These are phyloP conservation scores for Pythium coloratum DNA, from an alignment of 352 stramenopile genomes.

Conservation along the genomic window DNA sequence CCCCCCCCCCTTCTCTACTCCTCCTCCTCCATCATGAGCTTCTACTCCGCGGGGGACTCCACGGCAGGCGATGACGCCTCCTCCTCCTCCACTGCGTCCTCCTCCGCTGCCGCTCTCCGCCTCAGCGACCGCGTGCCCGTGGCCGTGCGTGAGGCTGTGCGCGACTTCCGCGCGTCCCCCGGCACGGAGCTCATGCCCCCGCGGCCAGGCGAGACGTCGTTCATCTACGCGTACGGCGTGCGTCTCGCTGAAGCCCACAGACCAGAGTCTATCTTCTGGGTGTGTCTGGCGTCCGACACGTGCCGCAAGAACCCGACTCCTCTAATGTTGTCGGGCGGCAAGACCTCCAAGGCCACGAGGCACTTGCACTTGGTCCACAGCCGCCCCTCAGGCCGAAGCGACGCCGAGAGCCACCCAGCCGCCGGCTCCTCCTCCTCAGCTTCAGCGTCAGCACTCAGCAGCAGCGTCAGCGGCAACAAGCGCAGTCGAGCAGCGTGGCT, in stretches of 20 bases:
- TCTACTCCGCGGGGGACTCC: background rate
- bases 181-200: slow-evolving; percentile 5
- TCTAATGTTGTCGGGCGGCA: slow-evolving; percentile 2
- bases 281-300: slow-evolving; percentile 11
- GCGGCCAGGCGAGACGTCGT: slow-evolving; percentile 1
- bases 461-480: background rate
- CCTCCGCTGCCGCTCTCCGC: background rate
- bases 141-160: slow-evolving; percentile 6
- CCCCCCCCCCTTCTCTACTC: too few species aligned
- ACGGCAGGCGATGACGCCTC: background rate
- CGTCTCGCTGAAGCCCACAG: background rate
- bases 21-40: background rate
- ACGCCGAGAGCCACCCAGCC: background rate
- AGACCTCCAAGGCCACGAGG: slow-evolving; percentile 16
- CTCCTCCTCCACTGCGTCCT: background rate
- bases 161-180: background rate
- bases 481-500: background rate
- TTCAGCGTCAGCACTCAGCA: background rate
- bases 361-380: slow-evolving; percentile 9
- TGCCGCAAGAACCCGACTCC: background rate
- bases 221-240: slow-evolving; percentile 15
- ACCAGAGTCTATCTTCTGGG: background rate
- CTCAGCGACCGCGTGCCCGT: slow-evolving; percentile 6
- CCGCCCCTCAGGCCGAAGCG: background rate
- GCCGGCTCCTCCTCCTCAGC: background rate